A percentile compares a stretch with the other conserved stretches of the same genome.
phyloP scores from a whole-genome alignment of 2,329 filamentous ascomycete species.

The Penicillium sp. region DNA sequence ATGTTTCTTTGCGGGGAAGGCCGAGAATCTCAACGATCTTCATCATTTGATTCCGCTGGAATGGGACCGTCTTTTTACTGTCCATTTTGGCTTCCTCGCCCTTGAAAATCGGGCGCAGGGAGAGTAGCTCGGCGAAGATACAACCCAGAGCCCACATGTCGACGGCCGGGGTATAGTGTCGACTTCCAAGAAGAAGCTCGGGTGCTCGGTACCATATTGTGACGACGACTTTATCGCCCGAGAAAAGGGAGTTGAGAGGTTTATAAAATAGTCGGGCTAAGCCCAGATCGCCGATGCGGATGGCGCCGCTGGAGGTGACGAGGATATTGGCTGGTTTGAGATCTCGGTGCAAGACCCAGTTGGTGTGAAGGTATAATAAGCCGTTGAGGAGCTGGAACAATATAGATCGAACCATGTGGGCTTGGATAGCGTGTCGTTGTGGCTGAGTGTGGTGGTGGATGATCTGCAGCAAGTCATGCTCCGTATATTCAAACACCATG shows the following conservation, averaged over 20 bases:
- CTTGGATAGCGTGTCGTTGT: slow-evolving; percentile 82
- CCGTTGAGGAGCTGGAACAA: slow-evolving; percentile 95
- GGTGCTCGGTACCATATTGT: slow-evolving; percentile 99
- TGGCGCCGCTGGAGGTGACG: slow-evolving; percentile 85
- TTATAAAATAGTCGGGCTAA: slow-evolving; percentile 92
- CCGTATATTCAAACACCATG: slow-evolving; percentile 99
- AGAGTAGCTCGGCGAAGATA: slow-evolving; percentile 93
- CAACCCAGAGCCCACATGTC: slow-evolving; percentile 98
- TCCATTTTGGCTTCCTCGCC: slow-evolving; percentile 99
- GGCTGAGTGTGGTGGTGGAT: slow-evolving; percentile 96
- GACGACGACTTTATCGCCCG: slow-evolving; percentile 95
- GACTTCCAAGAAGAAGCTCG: slow-evolving; percentile 83
- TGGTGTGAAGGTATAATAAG: slow-evolving; percentile 88
- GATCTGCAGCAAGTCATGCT: slow-evolving; percentile 95
- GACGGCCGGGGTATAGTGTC: slow-evolving; percentile 96
- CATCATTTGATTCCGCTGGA: slow-evolving; percentile 98
- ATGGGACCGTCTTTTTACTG: slow-evolving; percentile 93
- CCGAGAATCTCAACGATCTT: slow-evolving; percentile 98
- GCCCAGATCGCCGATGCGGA: slow-evolving; percentile 93
- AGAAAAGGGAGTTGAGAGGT: slow-evolving; percentile 85
- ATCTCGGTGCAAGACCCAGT: slow-evolving; percentile 96
- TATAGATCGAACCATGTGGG: slow-evolving; percentile 86
- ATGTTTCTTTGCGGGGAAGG: slow-evolving; percentile 81
- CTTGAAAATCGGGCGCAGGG: slow-evolving; percentile 92
- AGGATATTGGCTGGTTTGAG: slow-evolving; percentile 98